Evolutionary conservation across 1,139 yeast genomes (phyloP), one percentile per base, ranked within the genome.

Genomic region (Suhomyces coccinellae): DNA sequence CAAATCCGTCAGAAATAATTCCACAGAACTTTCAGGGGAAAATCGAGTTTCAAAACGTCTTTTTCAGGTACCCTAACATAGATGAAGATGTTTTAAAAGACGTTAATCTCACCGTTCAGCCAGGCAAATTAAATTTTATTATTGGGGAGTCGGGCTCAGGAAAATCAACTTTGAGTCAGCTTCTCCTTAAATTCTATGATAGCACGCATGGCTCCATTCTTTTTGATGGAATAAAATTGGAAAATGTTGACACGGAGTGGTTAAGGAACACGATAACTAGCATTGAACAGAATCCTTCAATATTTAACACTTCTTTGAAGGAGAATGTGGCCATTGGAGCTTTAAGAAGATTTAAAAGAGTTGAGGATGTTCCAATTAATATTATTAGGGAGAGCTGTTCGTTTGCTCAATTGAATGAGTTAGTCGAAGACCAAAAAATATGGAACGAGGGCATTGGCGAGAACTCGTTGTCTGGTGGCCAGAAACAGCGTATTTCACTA

Each of bases 111-210:
- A 53, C 56, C 1, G 66, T 91, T 28, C 63, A 69, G 6, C 62
- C 78, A 0, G 75, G 79, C 1, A 55, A 68, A 33, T 59, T 79
- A 15, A 81, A 83, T 3, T 91, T 80, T 55, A 63, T 93, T 1
- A 77, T 93, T 40, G 99, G 99, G 0, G 74, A 76, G 49, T 89
- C 97, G 0, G 99, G 99, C 0, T 83, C 93, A 0, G 99, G 99
- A 0, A 93, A 93, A 61, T 89, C 97, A 0, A 87, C 98, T 0
- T 52, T 93, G 10, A 79, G 86, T 0, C 78, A 77, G 38, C 62
- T 93, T 4, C 56, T 93, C 2, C 61, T 85, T 48, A 78, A 78
- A 27, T 73, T 87, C 33, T 89, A 90, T 53, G 51, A 61, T 0
- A 67, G 74, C 1, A 53, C 61, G 5, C 48, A 61, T 0, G 91